phyloP scores from a whole-genome alignment of 176 grass and related monocot genomes.

The Puccinellia tenuiflora region DNA sequence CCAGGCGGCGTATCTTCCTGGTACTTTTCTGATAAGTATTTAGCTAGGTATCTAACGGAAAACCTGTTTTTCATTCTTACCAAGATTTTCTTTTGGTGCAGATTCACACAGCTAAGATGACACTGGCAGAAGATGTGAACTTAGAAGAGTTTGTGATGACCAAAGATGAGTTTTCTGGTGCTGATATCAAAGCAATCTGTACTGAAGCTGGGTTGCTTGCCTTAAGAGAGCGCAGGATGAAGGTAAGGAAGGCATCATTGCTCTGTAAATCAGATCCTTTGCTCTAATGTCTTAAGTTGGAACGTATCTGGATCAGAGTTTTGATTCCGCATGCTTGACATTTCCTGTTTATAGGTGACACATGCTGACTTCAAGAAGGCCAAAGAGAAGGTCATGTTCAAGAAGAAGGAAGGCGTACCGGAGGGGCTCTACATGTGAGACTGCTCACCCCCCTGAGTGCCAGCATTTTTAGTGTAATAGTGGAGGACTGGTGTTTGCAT shows the following conservation, averaged over 20 bases:
- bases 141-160: slow-evolving; percentile 82
- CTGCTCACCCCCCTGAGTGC: background rate
- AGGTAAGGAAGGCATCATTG: slow-evolving; percentile 33
- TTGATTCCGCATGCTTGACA: background rate
- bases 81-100: slow-evolving; percentile 5
- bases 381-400: slow-evolving; percentile 99
- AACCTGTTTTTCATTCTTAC: slow-evolving; percentile 1
- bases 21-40: slow-evolving; percentile 27
- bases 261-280: background rate
- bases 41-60: background rate
- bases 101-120: slow-evolving; percentile 90
- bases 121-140: slow-evolving; percentile 72
- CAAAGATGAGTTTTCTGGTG: slow-evolving; percentile 83
- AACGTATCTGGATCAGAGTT: background rate
- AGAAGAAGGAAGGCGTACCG: slow-evolving; percentile 95
- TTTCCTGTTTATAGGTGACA: slow-evolving; percentile 56
- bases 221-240: slow-evolving; percentile 78
- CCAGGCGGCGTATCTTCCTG: slow-evolving; percentile 66
- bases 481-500: slow-evolving; percentile 18
- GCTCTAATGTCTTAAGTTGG: background rate
- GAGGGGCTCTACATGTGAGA: slow-evolving; percentile 91
- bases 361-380: slow-evolving; percentile 92
- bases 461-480: background rate
- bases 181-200: slow-evolving; percentile 85
- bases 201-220: slow-evolving; percentile 85